Evolutionary conservation across 2,329 filamentous ascomycete genomes (phyloP).

Genomic region (Ophiognomonia clavigignenti-juglandacearum): DNA sequence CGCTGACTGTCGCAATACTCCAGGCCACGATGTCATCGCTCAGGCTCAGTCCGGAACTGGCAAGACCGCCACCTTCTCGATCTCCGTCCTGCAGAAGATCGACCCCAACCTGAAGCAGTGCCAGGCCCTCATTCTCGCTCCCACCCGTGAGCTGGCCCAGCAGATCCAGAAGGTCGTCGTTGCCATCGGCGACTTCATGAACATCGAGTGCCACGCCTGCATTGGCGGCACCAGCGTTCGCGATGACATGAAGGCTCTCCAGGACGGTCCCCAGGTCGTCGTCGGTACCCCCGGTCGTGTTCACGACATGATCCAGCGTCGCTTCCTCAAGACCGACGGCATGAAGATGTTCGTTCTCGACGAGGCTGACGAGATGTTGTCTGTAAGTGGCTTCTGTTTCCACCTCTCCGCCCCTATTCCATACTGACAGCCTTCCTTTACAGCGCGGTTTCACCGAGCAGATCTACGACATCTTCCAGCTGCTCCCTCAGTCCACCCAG

Average conservation of each 20-base stretch:
- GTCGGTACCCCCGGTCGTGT: conserved; percentile 97
- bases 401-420: background rate
- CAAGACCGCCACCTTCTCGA: conserved; percentile 95
- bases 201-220: conserved; percentile 97
- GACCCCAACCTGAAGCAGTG: conserved; percentile 89
- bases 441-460: conserved; percentile 97
- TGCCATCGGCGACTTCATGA: conserved; percentile 99
- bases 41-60: conserved; percentile 98
- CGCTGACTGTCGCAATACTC: conserved; percentile 16
- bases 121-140: conserved; percentile 91
- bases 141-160: conserved; percentile 92
- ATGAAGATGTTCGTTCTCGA: conserved; percentile 62
- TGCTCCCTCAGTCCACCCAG: conserved; percentile 92
- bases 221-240: conserved; percentile 97
- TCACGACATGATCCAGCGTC: conserved; percentile 57
- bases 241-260: conserved; percentile 95
- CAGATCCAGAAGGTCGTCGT: conserved; percentile 99
- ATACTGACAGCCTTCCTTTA: conserved; percentile 38
- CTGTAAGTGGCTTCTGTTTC: conserved; percentile 46
- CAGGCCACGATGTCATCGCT: conserved; percentile 97
- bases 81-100: conserved; percentile 93
- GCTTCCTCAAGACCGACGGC: conserved; percentile 53
- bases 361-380: conserved; percentile 65
- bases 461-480: conserved; percentile 98
- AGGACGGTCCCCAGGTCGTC: conserved; percentile 96